Conservation (phyloP, 169 alveolate genomes). For the Miamiensis avidus region DNA sequence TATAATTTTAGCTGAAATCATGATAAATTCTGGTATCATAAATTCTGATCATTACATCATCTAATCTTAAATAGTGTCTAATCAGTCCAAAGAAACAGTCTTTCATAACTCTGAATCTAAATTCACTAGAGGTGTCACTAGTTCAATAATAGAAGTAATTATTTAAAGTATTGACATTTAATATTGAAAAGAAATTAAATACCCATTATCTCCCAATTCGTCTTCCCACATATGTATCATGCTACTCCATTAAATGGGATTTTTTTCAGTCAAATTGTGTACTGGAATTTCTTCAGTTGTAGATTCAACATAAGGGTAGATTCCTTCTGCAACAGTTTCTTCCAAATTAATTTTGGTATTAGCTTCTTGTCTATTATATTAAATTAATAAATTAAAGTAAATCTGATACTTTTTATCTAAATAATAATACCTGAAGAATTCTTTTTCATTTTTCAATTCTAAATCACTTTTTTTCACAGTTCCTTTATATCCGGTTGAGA, state of each 20-base stretch:
- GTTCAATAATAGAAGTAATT: constrained; percentile 38
- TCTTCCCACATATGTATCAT: constrained; percentile 74
- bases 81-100: constrained; percentile 87
- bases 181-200: neutral
- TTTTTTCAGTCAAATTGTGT: constrained; percentile 65
- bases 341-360: constrained; percentile 3
- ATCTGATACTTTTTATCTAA: constrained; percentile 34
- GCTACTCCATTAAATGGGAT: constrained; percentile 72
- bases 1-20: constrained; percentile 64
- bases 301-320: constrained; percentile 35
- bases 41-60: constrained; percentile 84
- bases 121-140: constrained; percentile 60
- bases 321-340: neutral
- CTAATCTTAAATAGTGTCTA: constrained; percentile 85
- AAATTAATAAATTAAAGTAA: constrained; percentile 18
- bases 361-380: constrained; percentile 35
- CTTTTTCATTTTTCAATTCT: constrained; percentile 28
- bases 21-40: constrained; percentile 87
- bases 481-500: constrained; percentile 83
- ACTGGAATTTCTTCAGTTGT: constrained; percentile 71
- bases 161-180: neutral
- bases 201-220: constrained; percentile 66
- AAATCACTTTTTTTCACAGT: constrained; percentile 49
- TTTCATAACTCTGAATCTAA: constrained; percentile 87
- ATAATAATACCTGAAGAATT: constrained; percentile 1